Evolutionary conservation across 2,329 filamentous ascomycete species (phyloP).

Genomic region (Pseudogymnoascus sp.): DNA sequence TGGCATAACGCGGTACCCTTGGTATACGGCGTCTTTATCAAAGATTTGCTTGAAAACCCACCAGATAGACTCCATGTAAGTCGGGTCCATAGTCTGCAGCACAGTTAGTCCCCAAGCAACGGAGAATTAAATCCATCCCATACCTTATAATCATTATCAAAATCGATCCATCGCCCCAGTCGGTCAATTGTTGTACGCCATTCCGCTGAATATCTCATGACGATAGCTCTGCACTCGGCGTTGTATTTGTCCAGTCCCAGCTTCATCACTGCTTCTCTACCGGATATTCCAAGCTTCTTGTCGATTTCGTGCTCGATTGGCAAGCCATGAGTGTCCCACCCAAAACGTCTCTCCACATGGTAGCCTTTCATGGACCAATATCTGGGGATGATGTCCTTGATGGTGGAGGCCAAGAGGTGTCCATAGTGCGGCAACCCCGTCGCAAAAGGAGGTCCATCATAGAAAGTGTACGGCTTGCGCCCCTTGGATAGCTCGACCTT

Average conservation of each 20-base stretch:
- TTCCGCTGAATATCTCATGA: conserved; percentile 81
- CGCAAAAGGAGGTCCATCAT: conserved; percentile 77
- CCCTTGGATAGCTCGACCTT: conserved; percentile 72
- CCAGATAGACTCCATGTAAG: conserved; percentile 94
- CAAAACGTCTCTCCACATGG: conserved; percentile 85
- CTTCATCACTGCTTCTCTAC: conserved; percentile 77
- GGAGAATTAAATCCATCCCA: conserved; percentile 11
- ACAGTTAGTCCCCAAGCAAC: background rate
- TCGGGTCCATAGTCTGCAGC: conserved; percentile 76
- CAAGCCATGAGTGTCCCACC: conserved; percentile 87
- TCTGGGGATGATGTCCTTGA: conserved; percentile 92
- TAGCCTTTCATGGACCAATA: conserved; percentile 98
- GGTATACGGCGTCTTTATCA: conserved; percentile 83
- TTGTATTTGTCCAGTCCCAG: conserved; percentile 88
- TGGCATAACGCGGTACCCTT: conserved; percentile 87
- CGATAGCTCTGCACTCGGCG: conserved; percentile 81
- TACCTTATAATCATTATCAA: conserved; percentile 94
- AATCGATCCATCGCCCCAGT: conserved; percentile 92
- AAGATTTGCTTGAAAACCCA: conserved; percentile 94
- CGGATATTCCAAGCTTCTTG: conserved; percentile 86
- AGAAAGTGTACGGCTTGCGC: conserved; percentile 84
- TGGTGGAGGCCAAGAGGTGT: conserved; percentile 76
- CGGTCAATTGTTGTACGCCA: conserved; percentile 85
- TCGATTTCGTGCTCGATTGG: conserved; percentile 97
- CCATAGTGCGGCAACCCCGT: conserved; percentile 62